These are phyloP conservation scores for Colletotrichum godetiae DNA, from an alignment of 2,329 filamentous ascomycete genomes.

Conservation along the genomic window DNA sequence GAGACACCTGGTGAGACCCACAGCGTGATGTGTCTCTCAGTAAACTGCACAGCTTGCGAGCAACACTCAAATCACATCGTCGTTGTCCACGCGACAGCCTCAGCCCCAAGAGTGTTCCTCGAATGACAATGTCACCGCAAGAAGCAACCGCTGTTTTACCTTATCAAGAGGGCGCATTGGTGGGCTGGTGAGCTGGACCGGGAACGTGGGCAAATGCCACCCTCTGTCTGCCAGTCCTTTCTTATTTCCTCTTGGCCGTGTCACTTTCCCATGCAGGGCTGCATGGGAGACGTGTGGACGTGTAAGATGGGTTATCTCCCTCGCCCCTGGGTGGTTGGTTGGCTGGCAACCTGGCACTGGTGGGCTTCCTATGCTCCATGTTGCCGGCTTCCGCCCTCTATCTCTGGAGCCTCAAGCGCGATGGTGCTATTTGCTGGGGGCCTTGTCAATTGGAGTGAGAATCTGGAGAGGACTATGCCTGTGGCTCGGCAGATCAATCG, in stretches of 20 bases:
- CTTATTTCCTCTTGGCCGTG: conserved; percentile 13
- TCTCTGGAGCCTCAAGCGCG: not conserved
- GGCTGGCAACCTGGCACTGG: not conserved
- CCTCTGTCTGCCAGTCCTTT: not conserved
- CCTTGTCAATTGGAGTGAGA: not conserved
- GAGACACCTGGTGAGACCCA: not conserved
- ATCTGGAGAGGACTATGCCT: not conserved
- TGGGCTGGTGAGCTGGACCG: not conserved
- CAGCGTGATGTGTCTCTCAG: not conserved
- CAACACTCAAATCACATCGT: not conserved
- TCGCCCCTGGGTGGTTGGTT: not conserved
- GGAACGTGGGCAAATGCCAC: not conserved
- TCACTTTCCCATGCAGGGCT: conserved; percentile 21
- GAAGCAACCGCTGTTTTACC: not conserved
- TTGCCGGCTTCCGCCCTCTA: conserved; percentile 10
- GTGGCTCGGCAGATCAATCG: not conserved
- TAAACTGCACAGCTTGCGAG: not conserved
- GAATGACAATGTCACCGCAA: not conserved
- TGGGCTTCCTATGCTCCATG: not conserved
- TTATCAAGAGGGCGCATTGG: not conserved
- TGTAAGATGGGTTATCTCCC: conserved; percentile 11
- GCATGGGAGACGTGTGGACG: not conserved
- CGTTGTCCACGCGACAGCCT: not conserved
- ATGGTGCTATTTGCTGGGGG: not conserved
- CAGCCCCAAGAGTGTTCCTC: not conserved